A percentile compares a stretch with the other conserved stretches of the same genome.
Conservation (phyloP, 371 early-diverging fungal genomes). For the Dichotomocladium elegans region DNA sequence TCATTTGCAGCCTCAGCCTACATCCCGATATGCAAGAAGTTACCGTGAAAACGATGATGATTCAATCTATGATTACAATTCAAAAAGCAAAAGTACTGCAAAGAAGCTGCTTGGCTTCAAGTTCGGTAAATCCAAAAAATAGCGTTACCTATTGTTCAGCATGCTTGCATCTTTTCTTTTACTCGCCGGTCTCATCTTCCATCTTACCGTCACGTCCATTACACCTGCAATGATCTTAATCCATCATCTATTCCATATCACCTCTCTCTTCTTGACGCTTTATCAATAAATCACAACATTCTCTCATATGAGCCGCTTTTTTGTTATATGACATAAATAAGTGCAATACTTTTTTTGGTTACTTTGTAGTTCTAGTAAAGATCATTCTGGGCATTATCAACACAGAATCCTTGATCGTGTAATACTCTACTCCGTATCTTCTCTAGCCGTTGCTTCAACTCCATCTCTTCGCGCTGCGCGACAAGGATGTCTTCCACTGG, state of each 20-base stretch:
- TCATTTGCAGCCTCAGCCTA: constrained; percentile 1
- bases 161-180: not conserved
- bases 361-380: constrained; percentile 55
- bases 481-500: constrained; percentile 78
- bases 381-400: constrained; percentile 78
- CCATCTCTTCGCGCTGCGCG: constrained; percentile 76
- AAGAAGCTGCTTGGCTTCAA: constrained; percentile 2
- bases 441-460: constrained; percentile 67
- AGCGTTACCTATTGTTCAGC: no score
- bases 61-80: not conserved
- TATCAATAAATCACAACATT: no score
- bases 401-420: constrained; percentile 82
- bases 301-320: no score
- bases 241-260: no score
- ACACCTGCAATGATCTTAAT: no score
- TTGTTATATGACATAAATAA: no score
- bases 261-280: no score
- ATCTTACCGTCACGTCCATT: no score
- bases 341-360: no score
- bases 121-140: constrained; percentile 1
- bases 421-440: constrained; percentile 68
- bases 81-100: not conserved
- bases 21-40: constrained; percentile 5
- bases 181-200: no score
- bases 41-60: constrained; percentile 6